Percentiles rank a stretch among this genome's conserved stretches.
These are phyloP conservation scores for Diplodia scrobiculata DNA, from an alignment of 2,329 filamentous ascomycete species.

Conservation along the genomic window DNA sequence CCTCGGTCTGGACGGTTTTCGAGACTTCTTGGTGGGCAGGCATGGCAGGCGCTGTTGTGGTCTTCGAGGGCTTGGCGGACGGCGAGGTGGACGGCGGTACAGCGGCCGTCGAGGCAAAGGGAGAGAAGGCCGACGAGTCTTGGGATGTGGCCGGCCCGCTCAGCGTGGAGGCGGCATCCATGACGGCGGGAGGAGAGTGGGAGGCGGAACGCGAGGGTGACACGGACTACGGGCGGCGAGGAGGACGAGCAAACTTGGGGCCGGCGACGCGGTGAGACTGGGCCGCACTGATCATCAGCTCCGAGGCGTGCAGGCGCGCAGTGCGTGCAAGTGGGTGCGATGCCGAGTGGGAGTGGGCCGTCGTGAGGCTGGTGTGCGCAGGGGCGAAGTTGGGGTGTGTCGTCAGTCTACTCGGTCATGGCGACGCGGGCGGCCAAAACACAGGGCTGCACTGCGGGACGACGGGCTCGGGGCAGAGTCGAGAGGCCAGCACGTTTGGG, in stretches of 20 bases:
- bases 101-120: slow-evolving; percentile 27
- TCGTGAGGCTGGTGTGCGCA: slow-evolving; percentile 15
- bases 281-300: slow-evolving; percentile 29
- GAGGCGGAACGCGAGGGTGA: slow-evolving; percentile 34
- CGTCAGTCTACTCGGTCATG: slow-evolving; percentile 22
- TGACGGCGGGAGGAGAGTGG: slow-evolving; percentile 30
- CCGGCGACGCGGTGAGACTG: slow-evolving; percentile 26
- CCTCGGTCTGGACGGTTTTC: slow-evolving; percentile 36
- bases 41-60: slow-evolving; percentile 34
- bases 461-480: background rate
- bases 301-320: slow-evolving; percentile 16
- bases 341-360: slow-evolving; percentile 9
- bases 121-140: slow-evolving; percentile 24
- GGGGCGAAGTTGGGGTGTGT: slow-evolving; percentile 13
- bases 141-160: slow-evolving; percentile 19
- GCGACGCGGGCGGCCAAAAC: background rate
- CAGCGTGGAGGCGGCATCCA: slow-evolving; percentile 30
- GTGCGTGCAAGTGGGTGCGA: slow-evolving; percentile 17
- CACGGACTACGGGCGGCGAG: slow-evolving; percentile 32
- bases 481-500: slow-evolving; percentile 14
- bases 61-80: slow-evolving; percentile 19
- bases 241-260: slow-evolving; percentile 29
- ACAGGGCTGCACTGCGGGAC: background rate
- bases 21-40: slow-evolving; percentile 37
- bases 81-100: slow-evolving; percentile 16